Base-by-base conservation (phyloP, 495 filamentous ascomycete species). In the Paragyromitra xinjiangensis region DNA sequence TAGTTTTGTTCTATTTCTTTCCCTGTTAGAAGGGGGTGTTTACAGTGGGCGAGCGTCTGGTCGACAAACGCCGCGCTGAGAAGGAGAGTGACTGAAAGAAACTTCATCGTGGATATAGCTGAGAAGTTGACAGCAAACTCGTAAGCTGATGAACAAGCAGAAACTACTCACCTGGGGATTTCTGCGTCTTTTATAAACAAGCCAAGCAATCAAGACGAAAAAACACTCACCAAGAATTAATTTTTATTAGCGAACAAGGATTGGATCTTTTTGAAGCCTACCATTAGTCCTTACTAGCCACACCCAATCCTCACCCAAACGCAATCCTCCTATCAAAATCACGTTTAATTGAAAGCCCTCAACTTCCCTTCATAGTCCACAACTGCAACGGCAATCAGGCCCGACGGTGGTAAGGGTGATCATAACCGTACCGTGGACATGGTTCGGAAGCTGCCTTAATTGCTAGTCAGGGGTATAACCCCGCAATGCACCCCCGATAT, bases 31-130 rank as follows among this genome's bases (percentile, higher is more conserved):
- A 6, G 37, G 39, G 14, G 5, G 37, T 45, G 12, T 26, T 76
- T 42, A 76, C 66, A 71, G 16, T 76, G 73, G 58, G 73, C 58
- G 64, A 75, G 58, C 37, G 73, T 64, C 48, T 75, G 66, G 3
- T 75, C 73, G n/a, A 71, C 66, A 71, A 75, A 75, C 73, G 66
- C 73, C 11, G 73, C 73, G 48, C 73, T 58, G 48, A 75, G 72
- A 42, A 75, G 40, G 9, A 71, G 73, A 24, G 58, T 67, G 71
- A 71, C 24, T 1, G 73, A 64, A 39, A 75, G 58, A 22, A 75
- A 71, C 42, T 71, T 71, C 73, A 75, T 75, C 67, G 67, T 75
- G 73, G 29, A 39, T 64, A 63, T 48, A 45, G 45, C 6, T 16
- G 5, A 3, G 42, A 71, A 44, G 44, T 44, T 39, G 50, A 56